phyloP scores from a whole-genome alignment of 129 eudicot species.

The Arctium lappa region DNA sequence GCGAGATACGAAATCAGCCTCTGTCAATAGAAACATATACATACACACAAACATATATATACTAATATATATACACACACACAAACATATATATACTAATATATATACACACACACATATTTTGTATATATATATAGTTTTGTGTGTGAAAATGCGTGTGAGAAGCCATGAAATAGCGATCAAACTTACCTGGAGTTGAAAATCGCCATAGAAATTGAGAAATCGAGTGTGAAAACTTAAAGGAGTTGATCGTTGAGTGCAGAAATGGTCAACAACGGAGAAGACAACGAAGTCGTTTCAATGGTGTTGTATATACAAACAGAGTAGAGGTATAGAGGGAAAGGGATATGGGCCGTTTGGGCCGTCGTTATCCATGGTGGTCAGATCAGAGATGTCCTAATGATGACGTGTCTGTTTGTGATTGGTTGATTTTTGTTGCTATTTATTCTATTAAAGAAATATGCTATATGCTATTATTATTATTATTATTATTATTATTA shows the following conservation, averaged over 20 bases:
- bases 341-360: conserved; percentile 4
- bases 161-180: neutral
- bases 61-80: too few species aligned
- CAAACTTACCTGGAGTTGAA: conserved; percentile 3
- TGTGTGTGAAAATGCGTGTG: conserved; percentile 1
- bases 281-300: conserved; percentile 8
- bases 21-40: neutral
- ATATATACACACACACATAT: too few species aligned
- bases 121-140: neutral
- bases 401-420: conserved; percentile 7
- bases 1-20: neutral
- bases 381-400: conserved; percentile 1
- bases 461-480: neutral
- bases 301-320: neutral
- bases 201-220: neutral
- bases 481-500: too few species aligned
- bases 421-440: neutral
- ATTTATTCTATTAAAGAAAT: neutral
- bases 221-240: conserved; percentile 1
- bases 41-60: too few species aligned
- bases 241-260: conserved; percentile 15
- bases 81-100: neutral
- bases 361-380: conserved; percentile 18
- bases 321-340: neutral
- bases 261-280: conserved; percentile 24